These are phyloP conservation scores for Sapria himalayana DNA, from an alignment of 345 rosid genomes.

Conservation along the genomic window DNA sequence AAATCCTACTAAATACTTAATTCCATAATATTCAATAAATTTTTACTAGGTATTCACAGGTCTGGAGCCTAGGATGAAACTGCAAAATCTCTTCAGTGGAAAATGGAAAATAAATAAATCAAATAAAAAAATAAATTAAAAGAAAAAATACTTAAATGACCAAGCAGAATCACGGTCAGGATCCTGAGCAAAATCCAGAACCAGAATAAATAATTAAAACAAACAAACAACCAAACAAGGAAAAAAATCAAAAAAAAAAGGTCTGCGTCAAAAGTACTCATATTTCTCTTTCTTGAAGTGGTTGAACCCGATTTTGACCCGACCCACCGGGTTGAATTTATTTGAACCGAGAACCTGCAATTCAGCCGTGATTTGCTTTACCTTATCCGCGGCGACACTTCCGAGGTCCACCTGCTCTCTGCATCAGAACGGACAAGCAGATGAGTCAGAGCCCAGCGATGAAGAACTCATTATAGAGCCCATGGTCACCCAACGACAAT, in stretches of 20 bases:
- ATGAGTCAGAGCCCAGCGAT: conserved; percentile 5
- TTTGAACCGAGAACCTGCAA: conserved; percentile 24
- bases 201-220: not conserved
- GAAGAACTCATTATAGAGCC: conserved; percentile 5
- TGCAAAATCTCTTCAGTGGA: too few species aligned
- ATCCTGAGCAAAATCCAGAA: conserved; percentile 7
- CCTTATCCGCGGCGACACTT: conserved; percentile 58
- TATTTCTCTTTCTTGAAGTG: conserved; percentile 62
- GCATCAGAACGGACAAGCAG: conserved; percentile 7
- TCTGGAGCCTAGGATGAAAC: too few species aligned
- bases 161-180: too few species aligned
- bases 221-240: not conserved
- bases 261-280: conserved; percentile 44
- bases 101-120: too few species aligned
- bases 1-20: too few species aligned
- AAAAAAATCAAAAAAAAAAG: not conserved
- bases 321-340: conserved; percentile 27
- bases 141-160: too few species aligned
- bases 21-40: too few species aligned
- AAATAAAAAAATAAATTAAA: too few species aligned
- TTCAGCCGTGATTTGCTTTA: conserved; percentile 61
- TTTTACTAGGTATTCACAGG: too few species aligned
- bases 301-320: conserved; percentile 50
- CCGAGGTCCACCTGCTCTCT: conserved; percentile 51
- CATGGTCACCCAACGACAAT: not conserved